phyloP scores from a whole-genome alignment of 495 filamentous ascomycete species.

The Lichenothelia convexa region DNA sequence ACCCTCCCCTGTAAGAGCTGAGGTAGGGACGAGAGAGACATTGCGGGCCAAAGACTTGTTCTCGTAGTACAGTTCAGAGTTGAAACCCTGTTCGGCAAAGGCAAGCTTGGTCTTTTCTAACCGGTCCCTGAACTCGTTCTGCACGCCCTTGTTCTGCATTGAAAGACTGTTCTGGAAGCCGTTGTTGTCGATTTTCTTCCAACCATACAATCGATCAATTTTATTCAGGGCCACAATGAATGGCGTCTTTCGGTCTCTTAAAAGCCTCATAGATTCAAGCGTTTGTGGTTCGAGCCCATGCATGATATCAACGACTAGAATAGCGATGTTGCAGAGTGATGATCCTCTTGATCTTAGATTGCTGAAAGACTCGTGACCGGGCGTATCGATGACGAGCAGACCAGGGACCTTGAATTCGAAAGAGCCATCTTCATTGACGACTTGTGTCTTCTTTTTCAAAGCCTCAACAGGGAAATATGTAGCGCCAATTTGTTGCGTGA shows the following conservation, averaged over 20 bases:
- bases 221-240: slow-evolving; percentile 99
- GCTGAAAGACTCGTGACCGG: slow-evolving; percentile 99
- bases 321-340: slow-evolving; percentile 97
- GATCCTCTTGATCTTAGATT: slow-evolving; percentile 92
- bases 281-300: slow-evolving; percentile 98
- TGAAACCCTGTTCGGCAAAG: slow-evolving; percentile 93
- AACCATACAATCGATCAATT: slow-evolving; percentile 97
- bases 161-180: slow-evolving; percentile 84
- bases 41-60: slow-evolving; percentile 91
- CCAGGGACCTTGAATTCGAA: slow-evolving; percentile 98
- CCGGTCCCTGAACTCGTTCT: slow-evolving; percentile 85
- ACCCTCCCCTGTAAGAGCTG: slow-evolving; percentile 94
- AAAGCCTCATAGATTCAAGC: slow-evolving; percentile 85
- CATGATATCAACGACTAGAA: slow-evolving; percentile 99
- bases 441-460: slow-evolving; percentile 71
- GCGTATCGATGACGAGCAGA: slow-evolving; percentile 94
- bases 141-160: slow-evolving; percentile 82
- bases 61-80: slow-evolving; percentile 88
- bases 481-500: slow-evolving; percentile 98
- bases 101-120: slow-evolving; percentile 81
- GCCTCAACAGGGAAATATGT: slow-evolving; percentile 98
- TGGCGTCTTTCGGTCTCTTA: slow-evolving; percentile 85
- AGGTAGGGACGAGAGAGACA: slow-evolving; percentile 91
- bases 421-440: slow-evolving; percentile 74
- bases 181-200: slow-evolving; percentile 96